Conservation (phyloP, 148 eudicot species). For the Hydrangea macrophylla region DNA sequence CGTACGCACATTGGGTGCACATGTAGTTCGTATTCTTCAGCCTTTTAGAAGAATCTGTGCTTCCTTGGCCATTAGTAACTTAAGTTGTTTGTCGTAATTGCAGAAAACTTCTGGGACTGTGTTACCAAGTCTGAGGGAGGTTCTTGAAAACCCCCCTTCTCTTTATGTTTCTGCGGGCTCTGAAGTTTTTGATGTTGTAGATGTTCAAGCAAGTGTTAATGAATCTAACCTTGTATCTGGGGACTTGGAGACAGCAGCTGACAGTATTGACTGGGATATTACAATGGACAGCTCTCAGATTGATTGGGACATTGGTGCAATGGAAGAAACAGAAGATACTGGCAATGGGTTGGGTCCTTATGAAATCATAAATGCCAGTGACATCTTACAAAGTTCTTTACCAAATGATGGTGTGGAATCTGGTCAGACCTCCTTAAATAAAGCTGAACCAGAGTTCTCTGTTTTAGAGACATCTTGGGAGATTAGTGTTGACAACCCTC, state of each 20-base stretch:
- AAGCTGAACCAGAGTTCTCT: constrained; percentile 40
- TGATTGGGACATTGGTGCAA: constrained; percentile 92
- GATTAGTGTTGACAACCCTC: constrained; percentile 68
- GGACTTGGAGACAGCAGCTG: constrained; percentile 36
- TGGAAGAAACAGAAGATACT: constrained; percentile 71
- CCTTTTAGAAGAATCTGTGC: too few species aligned
- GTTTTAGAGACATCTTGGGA: constrained; percentile 78
- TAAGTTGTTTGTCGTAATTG: constrained; percentile 19
- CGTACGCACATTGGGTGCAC: too few species aligned
- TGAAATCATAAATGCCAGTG: constrained; percentile 86
- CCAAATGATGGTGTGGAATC: constrained; percentile 35
- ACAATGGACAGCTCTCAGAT: constrained; percentile 82
- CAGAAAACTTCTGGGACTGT: constrained; percentile 42
- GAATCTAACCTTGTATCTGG: constrained; percentile 35
- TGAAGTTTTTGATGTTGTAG: constrained; percentile 39
- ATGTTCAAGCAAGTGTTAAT: constrained; percentile 24
- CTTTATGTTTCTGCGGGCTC: constrained; percentile 41
- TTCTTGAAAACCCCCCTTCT: constrained; percentile 62
- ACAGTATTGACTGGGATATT: constrained; percentile 89
- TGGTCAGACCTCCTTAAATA: constrained; percentile 23
- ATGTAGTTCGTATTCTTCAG: too few species aligned
- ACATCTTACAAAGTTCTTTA: constrained; percentile 46
- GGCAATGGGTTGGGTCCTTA: constrained; percentile 88
- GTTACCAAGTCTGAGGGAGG: constrained; percentile 51
- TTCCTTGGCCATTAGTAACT: too few species aligned